These are phyloP conservation scores for Coniochaeta sp. DNA, from an alignment of 2,329 filamentous ascomycete species.

Conservation along the genomic window DNA sequence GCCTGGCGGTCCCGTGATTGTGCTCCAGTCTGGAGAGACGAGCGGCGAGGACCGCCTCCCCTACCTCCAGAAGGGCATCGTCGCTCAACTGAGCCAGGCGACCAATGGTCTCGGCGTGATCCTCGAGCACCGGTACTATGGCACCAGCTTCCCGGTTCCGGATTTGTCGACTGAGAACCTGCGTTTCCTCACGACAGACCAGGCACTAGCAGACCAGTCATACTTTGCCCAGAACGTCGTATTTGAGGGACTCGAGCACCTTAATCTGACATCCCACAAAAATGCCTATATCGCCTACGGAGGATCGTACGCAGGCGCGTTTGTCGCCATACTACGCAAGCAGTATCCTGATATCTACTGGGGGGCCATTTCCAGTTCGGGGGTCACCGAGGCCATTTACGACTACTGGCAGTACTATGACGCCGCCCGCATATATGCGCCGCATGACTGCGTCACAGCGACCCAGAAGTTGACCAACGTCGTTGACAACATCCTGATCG, in stretches of 20 bases:
- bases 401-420: conserved; percentile 64
- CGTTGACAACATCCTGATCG: conserved; percentile 42
- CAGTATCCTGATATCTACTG: conserved; percentile 73
- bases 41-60: conserved; percentile 53
- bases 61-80: conserved; percentile 71
- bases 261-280: conserved; percentile 56
- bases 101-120: conserved; percentile 71
- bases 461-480: conserved; percentile 50
- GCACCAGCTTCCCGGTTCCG: conserved; percentile 60
- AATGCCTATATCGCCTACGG: conserved; percentile 75
- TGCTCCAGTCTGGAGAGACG: conserved; percentile 68
- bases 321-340: conserved; percentile 68
- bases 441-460: conserved; percentile 53
- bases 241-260: conserved; percentile 61
- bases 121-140: conserved; percentile 84
- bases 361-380: conserved; percentile 73
- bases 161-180: conserved; percentile 62
- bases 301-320: conserved; percentile 75
- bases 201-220: conserved; percentile 71
- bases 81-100: conserved; percentile 60
- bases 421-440: conserved; percentile 39
- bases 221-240: conserved; percentile 71
- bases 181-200: conserved; percentile 76
- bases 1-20: conserved; percentile 71
- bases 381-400: conserved; percentile 68